Evolutionary conservation across 306 rosid species (phyloP).

Genomic region (Lathyrus oleraceus): DNA sequence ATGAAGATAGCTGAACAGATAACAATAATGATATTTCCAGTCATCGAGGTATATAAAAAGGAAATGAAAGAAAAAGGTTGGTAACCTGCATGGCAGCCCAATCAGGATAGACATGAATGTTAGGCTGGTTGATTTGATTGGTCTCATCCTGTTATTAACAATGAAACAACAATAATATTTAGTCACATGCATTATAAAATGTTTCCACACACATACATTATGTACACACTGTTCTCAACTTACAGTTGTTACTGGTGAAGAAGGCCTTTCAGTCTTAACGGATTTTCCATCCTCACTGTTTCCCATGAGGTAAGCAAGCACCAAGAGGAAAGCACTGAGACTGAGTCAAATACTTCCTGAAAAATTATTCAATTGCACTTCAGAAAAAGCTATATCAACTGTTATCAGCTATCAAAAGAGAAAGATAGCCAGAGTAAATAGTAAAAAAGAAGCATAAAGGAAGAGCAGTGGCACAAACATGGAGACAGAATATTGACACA

Average conservation of each 20-base stretch:
- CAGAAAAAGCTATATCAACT: conserved; percentile 19
- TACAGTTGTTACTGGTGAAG: conserved; percentile 70
- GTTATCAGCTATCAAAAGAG: conserved; percentile 9
- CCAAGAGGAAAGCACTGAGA: conserved; percentile 29
- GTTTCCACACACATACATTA: not conserved
- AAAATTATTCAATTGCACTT: conserved; percentile 35
- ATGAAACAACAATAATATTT: conserved; percentile 15
- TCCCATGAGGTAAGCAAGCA: conserved; percentile 60
- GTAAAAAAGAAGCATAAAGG: not conserved
- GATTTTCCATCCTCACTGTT: conserved; percentile 72
- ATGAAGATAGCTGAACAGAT: not conserved
- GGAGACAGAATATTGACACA: not conserved
- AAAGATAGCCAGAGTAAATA: not conserved
- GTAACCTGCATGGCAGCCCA: conserved; percentile 98
- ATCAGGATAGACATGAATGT: conserved; percentile 76
- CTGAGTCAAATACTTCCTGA: conserved; percentile 24
- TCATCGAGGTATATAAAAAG: conserved; percentile 10
- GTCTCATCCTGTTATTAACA: conserved; percentile 61
- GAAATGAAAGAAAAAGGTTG: conserved; percentile 17
- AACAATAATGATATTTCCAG: not conserved
- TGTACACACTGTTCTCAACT: conserved; percentile 38
- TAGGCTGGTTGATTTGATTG: conserved; percentile 52
- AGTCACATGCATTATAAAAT: conserved; percentile 7
- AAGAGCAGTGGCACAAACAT: not conserved
- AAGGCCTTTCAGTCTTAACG: conserved; percentile 59